Conservation (phyloP, 108 stramenopile species). For the Cyclostephanos invisitatus region DNA sequence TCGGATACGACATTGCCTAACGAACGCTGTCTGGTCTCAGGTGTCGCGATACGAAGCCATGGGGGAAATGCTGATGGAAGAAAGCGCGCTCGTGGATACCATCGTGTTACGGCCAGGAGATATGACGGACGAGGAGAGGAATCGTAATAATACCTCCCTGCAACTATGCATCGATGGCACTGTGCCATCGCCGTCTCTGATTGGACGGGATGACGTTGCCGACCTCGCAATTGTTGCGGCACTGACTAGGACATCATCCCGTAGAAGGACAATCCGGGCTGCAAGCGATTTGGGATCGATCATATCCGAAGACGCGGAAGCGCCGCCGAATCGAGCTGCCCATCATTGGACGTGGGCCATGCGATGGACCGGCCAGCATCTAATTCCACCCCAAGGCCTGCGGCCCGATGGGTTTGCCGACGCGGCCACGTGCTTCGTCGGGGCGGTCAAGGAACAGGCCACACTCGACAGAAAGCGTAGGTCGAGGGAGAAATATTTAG, state of each 20-base stretch:
- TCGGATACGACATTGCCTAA: constrained; percentile 52
- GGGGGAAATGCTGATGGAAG: constrained; percentile 59
- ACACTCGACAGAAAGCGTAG: constrained; percentile 7
- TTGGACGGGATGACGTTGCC: constrained; percentile 79
- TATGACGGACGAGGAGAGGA: constrained; percentile 62
- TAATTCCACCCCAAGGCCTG: constrained; percentile 31
- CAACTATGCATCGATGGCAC: constrained; percentile 55
- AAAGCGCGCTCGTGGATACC: constrained; percentile 61
- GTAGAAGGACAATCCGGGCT: neutral
- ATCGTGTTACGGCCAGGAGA: constrained; percentile 72
- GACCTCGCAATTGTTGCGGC: constrained; percentile 65
- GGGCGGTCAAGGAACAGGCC: constrained; percentile 26
- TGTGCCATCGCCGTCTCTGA: constrained; percentile 52
- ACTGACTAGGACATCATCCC: constrained; percentile 27
- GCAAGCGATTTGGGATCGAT: neutral
- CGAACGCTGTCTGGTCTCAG: constrained; percentile 61
- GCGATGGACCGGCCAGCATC: constrained; percentile 40
- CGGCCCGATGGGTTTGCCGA: constrained; percentile 27
- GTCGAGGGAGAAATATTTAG: constrained; percentile 9
- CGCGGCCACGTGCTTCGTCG: constrained; percentile 35
- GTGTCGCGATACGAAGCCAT: constrained; percentile 70
- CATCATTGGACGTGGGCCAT: constrained; percentile 45
- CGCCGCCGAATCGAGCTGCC: neutral
- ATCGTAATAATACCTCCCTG: constrained; percentile 60
- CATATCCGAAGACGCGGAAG: neutral